These are phyloP conservation scores for Mycena pura DNA, from an alignment of 768 basidiomycete genomes.

Conservation along the genomic window DNA sequence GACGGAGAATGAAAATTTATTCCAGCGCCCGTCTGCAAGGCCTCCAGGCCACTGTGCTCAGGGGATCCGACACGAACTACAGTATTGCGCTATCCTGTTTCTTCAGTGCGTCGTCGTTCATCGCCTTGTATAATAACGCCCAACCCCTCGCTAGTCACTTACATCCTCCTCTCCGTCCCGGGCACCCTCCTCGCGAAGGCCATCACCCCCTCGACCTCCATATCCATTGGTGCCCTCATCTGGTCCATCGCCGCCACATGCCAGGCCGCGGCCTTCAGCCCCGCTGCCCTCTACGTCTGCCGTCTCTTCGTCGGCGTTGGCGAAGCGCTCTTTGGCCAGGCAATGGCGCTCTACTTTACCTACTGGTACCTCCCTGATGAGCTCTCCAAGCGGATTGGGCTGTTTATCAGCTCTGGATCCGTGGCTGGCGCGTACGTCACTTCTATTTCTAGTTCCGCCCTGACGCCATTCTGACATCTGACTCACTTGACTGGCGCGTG, in stretches of 20 bases:
- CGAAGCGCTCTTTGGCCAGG: constrained; percentile 15
- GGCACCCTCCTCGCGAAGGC: constrained; percentile 22
- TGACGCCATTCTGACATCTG: background rate
- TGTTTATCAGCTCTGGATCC: constrained; percentile 19
- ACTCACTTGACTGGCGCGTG: too few relatives aligned
- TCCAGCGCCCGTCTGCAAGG: constrained; percentile 19
- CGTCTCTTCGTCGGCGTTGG: constrained; percentile 23
- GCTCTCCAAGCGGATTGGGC: constrained; percentile 23
- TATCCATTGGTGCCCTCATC: constrained; percentile 19
- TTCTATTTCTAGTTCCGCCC: background rate
- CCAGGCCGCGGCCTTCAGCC: constrained; percentile 19
- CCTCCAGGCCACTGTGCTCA: constrained; percentile 10
- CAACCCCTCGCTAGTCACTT: background rate
- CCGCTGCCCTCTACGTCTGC: constrained; percentile 14
- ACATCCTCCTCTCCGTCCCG: constrained; percentile 17
- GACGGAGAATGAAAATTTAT: background rate
- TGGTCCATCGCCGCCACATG: constrained; percentile 21
- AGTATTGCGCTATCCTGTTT: constrained; percentile 17
- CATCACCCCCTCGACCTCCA: constrained; percentile 18
- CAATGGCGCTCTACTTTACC: constrained; percentile 20
- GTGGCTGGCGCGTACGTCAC: constrained; percentile 17
- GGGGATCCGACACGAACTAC: constrained; percentile 16
- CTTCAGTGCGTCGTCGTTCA: constrained; percentile 3
- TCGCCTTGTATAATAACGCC: background rate
- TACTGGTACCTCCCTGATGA: constrained; percentile 22